phyloP scores from a whole-genome alignment of 2,329 filamentous ascomycete genomes.

The Pyrenochaeta sp. region DNA sequence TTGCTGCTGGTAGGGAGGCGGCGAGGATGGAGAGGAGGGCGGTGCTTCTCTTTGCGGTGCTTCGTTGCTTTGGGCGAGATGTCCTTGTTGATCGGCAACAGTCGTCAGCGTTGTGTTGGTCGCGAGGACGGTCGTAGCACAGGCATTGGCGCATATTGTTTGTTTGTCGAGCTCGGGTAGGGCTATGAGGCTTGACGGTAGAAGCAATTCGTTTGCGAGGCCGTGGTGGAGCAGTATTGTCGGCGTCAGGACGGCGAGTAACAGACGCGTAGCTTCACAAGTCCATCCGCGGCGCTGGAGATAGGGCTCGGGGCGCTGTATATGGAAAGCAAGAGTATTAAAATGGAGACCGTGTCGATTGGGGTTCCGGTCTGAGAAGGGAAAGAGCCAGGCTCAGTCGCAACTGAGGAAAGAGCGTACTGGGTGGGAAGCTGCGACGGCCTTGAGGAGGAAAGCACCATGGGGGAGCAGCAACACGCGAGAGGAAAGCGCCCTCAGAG shows the following conservation, averaged over 20 bases:
- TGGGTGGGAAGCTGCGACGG: slow-evolving; percentile 48
- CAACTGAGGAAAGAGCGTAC: slow-evolving; percentile 46
- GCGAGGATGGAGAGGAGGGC: slow-evolving; percentile 39
- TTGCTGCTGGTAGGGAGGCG: slow-evolving; percentile 39
- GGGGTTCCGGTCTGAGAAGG: slow-evolving; percentile 33
- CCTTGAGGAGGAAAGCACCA: slow-evolving; percentile 38
- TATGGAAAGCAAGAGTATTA: slow-evolving; percentile 23
- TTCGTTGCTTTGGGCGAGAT: slow-evolving; percentile 32
- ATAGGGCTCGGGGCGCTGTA: slow-evolving; percentile 15
- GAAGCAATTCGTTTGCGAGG: slow-evolving; percentile 15
- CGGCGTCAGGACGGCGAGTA: slow-evolving; percentile 30
- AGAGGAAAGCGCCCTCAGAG: slow-evolving; percentile 10
- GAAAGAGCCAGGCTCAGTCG: slow-evolving; percentile 36
- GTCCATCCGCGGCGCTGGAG: slow-evolving; percentile 39
- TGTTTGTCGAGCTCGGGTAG: slow-evolving; percentile 8
- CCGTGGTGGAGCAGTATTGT: slow-evolving; percentile 21
- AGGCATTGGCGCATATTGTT: slow-evolving; percentile 30
- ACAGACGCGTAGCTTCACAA: slow-evolving; percentile 42
- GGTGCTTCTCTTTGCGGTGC: slow-evolving; percentile 24
- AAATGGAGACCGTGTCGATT: slow-evolving; percentile 25
- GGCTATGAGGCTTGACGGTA: slow-evolving; percentile 17
- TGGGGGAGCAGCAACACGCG: slow-evolving; percentile 30
- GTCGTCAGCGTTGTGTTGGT: slow-evolving; percentile 13
- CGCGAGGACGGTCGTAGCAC: slow-evolving; percentile 14
- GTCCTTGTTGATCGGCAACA: slow-evolving; percentile 16